Base-by-base conservation (phyloP, 257 asterid genomes). In the Fraxinus quadrangulata region DNA sequence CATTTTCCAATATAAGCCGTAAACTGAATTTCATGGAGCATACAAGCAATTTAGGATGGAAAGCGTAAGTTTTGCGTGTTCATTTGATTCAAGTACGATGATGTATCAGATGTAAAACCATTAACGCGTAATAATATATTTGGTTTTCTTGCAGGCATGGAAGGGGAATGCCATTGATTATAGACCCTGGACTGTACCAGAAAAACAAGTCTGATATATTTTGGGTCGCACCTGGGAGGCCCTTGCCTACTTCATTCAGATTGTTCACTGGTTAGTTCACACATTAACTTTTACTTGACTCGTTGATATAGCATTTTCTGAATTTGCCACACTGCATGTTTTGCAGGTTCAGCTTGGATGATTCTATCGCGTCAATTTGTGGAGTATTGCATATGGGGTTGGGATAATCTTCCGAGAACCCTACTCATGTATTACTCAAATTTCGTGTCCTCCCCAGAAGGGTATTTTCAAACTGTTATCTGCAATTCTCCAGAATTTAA, bases 281-380 rank as follows among this genome's bases (percentile, higher is more conserved):
- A 42, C 14, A 42, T 42, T 11, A 42, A 12, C 51, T 42, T 42
- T 12, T 42, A 12, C 51, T 12, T 42, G 51, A 42, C 51, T 11
- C 4, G 51, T 42, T 3, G 17, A 42, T 0, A 42, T 12, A 42
- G 51, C 51, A 42, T 42, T 11, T 42, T 42, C 17, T 2, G 51
- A 42, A 42, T 11, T 42, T 42, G 51, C 51, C 17, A 42, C 51
- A 11, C 17, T 42, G 66, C 51, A 42, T 66, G 66, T 34, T 70
- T 73, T 79, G 78, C 94, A 95, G 99, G 99, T 79, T 96, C 98
- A 3, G 99, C 98, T 10, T 96, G 99, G 99, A 92, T 89, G 96
- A 82, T 96, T 75, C 83, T 93, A 71, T 92, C 99, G 2, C 94
- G 98, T 2, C 86, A 92, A 14, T 93, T 93, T 36, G 92, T 92